Evolutionary conservation across 1,139 yeast genomes (phyloP), one percentile per base, ranked within the genome.

Genomic region (Taiozyma sp.): DNA sequence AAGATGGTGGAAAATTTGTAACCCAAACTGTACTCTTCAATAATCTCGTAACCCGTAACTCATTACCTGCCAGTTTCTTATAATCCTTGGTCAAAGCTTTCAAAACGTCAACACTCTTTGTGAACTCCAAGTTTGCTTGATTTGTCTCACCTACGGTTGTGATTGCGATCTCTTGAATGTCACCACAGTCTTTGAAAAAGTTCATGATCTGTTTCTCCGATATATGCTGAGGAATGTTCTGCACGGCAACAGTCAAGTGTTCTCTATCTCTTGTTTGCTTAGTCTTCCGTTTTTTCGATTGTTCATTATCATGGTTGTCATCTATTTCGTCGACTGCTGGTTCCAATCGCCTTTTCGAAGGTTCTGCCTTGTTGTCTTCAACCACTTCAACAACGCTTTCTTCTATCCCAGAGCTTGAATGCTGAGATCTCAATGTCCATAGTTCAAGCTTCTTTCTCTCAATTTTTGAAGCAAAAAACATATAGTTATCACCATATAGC

Each of bases 1-100:
- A 77, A 1, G 71, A 63, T 0, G 90, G 85, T 0, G 95, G 90
- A 59, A 78, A 88, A 60, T 88, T 88, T 0, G 95, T 79, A 2
- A 81, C 82, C 80, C 85, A 86, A 0, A 86, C 58, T 0, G 86
- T 82, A 13, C 79, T 70, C 7, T 75, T 69, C 21, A 64, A 57
- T 1, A 79, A 70, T 40, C 77, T 67, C 6, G 62, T 66, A 0
- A 89, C 87, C 4, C 62, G 50, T 0, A 88, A 68, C 43, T 71
- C 73, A 3, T 61, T 56, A 0, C 71, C 77, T 0, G 71, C 71
- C 0, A 86, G 53, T 26, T 50, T 59, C 59, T 84, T 85, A 53
- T 69, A 70, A 42, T 80, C 77, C 55, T 77, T 81, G 0, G 91
- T 83, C 46, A 85, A 64, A 0, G 91, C 88, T 2, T 84, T 67